Percentiles rank a stretch among this genome's conserved stretches.
phyloP scores from a whole-genome alignment of 2,329 filamentous ascomycete species.

The Gaeumannomyces sp. region DNA sequence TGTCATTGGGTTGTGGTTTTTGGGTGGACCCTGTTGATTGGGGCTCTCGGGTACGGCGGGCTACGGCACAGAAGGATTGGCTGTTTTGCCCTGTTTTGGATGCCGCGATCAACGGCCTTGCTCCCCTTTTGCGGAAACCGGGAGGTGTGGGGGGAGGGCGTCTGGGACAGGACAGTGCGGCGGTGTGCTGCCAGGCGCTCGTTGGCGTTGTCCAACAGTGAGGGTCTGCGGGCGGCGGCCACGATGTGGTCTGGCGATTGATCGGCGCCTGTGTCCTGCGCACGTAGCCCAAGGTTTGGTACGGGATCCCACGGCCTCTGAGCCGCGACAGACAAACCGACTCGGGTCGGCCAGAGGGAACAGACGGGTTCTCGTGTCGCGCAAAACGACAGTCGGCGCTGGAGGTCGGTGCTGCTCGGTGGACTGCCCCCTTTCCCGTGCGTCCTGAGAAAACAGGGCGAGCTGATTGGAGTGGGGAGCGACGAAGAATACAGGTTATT shows the following conservation, averaged over 20 bases:
- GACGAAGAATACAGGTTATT: not conserved
- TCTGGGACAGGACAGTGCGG: not conserved
- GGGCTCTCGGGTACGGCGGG: not conserved
- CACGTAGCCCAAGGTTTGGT: not conserved
- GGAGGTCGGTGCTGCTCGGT: not conserved
- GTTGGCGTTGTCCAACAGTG: not conserved
- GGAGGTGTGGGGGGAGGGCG: not conserved
- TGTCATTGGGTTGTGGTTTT: not conserved
- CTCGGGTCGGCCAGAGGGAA: not conserved
- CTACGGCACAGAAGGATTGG: slow-evolving; percentile 4
- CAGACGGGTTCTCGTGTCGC: not conserved
- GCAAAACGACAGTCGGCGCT: not conserved
- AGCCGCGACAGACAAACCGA: not conserved
- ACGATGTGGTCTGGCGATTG: not conserved
- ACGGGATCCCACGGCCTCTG: not conserved
- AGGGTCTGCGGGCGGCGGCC: not conserved
- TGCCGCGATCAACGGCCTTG: slow-evolving; percentile 8
- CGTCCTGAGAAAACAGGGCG: not conserved
- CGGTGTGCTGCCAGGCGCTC: slow-evolving; percentile 3
- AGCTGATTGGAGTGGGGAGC: not conserved
- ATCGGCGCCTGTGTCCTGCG: not conserved
- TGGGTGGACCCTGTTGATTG: slow-evolving; percentile 8
- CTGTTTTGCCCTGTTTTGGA: slow-evolving; percentile 9
- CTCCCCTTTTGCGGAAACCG: slow-evolving; percentile 5
- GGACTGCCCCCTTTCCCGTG: not conserved